phyloP scores from a whole-genome alignment of 176 grass and related monocot genomes.

The Aegilops tauschii region DNA sequence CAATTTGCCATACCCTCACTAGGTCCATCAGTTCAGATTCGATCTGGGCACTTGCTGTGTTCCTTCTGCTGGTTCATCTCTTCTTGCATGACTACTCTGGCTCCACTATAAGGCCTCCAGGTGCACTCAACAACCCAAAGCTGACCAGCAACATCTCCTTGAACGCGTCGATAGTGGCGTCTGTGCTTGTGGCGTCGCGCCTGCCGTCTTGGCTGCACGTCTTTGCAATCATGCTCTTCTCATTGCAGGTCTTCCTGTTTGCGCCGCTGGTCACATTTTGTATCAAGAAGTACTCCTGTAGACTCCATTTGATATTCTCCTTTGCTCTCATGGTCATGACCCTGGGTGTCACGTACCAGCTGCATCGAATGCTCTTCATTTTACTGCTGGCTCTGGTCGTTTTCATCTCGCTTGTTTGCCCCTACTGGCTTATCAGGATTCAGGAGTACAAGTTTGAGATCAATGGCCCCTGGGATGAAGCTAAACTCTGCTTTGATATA shows the following conservation, averaged over 20 bases:
- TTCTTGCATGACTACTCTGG: conserved; percentile 95
- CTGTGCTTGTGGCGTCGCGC: conserved; percentile 82
- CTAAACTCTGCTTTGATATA: conserved; percentile 98
- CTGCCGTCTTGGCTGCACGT: conserved; percentile 83
- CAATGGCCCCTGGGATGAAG: conserved; percentile 96
- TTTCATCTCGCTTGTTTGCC: conserved; percentile 82
- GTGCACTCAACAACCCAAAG: conserved; percentile 83
- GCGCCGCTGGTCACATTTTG: conserved; percentile 82
- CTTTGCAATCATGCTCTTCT: conserved; percentile 93
- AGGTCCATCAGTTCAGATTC: conserved; percentile 97
- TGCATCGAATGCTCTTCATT: conserved; percentile 74
- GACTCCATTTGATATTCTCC: conserved; percentile 67
- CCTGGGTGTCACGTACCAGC: conserved; percentile 57
- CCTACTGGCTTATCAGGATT: conserved; percentile 92
- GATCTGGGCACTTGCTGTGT: conserved; percentile 72
- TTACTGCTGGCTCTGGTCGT: conserved; percentile 57
- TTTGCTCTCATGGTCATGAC: conserved; percentile 55
- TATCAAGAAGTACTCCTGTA: conserved; percentile 85
- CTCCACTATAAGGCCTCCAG: conserved; percentile 86
- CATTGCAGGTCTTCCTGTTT: conserved; percentile 89
- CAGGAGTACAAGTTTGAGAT: conserved; percentile 99
- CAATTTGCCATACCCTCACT: conserved; percentile 85
- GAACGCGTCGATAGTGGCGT: conserved; percentile 88
- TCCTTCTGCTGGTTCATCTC: conserved; percentile 86
- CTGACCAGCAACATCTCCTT: conserved; percentile 88